Conservation (phyloP, 257 asterid genomes). For the Eustoma russellianum region DNA sequence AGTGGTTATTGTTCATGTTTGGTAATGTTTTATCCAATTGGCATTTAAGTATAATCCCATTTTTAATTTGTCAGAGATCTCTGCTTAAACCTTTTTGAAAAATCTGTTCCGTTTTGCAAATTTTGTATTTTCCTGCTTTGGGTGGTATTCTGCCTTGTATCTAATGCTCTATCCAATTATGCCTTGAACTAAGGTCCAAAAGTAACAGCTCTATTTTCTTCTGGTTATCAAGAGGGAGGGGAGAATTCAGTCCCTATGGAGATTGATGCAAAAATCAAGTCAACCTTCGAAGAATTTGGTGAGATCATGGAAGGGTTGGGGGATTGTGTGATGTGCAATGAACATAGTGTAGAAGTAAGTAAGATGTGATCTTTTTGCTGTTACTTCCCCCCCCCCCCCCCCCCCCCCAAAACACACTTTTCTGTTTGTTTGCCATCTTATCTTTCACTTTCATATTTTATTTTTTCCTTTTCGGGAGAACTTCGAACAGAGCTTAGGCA, state of each 20-base stretch:
- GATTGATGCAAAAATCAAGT: conserved; percentile 18
- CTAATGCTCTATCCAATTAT: conserved; percentile 14
- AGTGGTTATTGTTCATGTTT: too few relatives aligned
- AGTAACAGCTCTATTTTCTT: conserved; percentile 46
- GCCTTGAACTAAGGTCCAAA: conserved; percentile 58
- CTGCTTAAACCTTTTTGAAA: too few relatives aligned
- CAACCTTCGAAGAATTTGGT: conserved; percentile 33
- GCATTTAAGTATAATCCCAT: too few relatives aligned
- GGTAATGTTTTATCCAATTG: too few relatives aligned
- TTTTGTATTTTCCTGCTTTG: background rate
- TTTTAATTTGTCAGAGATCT: too few relatives aligned
- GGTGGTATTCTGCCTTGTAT: conserved; percentile 9
- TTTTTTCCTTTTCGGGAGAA: too few relatives aligned
- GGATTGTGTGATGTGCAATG: conserved; percentile 60
- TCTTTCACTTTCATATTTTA: too few relatives aligned
- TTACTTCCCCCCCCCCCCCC: too few relatives aligned
- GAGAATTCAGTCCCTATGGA: conserved; percentile 22
- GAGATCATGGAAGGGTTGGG: conserved; percentile 56
- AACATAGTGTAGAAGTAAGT: conserved; percentile 58
- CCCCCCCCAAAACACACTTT: too few relatives aligned
- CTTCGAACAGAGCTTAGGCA: too few relatives aligned
- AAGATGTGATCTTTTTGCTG: too few relatives aligned
- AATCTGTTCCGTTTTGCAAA: background rate
- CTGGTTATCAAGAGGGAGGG: conserved; percentile 40
- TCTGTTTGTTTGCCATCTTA: too few relatives aligned